Conservation (phyloP, 495 filamentous ascomycete species). For the Bacidia rubella region DNA sequence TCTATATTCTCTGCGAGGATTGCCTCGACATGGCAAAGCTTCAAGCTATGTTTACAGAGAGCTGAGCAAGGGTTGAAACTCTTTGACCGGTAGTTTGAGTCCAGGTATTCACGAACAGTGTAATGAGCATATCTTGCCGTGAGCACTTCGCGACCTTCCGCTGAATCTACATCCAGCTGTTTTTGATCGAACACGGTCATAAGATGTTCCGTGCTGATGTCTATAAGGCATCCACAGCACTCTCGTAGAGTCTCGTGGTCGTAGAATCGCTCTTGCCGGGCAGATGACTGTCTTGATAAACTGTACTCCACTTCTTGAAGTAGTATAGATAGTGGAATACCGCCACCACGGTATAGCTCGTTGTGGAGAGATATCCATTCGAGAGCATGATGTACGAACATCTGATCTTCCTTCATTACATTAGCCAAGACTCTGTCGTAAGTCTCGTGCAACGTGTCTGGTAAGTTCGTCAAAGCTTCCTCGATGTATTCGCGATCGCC, state of each 20-base stretch:
- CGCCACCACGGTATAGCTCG: background rate
- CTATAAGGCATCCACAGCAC: conserved; percentile 20
- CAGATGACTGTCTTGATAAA: conserved; percentile 13
- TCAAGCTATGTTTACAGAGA: background rate
- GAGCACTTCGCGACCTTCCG: background rate
- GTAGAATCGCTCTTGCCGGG: conserved; percentile 15
- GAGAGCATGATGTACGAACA: conserved; percentile 15
- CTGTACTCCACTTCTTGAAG: conserved; percentile 18
- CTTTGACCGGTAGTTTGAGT: conserved; percentile 4
- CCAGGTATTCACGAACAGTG: conserved; percentile 25
- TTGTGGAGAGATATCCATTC: conserved; percentile 10
- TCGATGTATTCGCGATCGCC: conserved; percentile 10
- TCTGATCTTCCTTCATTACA: conserved; percentile 18
- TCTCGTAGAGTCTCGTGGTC: conserved; percentile 15
- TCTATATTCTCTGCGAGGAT: background rate
- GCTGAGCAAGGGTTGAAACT: background rate
- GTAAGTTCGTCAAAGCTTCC: conserved; percentile 22
- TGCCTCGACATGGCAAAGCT: background rate
- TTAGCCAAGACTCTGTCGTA: conserved; percentile 26
- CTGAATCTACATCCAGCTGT: background rate
- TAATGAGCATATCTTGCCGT: conserved; percentile 20
- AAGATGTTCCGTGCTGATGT: background rate
- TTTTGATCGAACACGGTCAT: background rate
- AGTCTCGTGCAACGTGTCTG: conserved; percentile 27
- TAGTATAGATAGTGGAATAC: conserved; percentile 1